Evolutionary conservation across 2,329 filamentous ascomycete species (phyloP), one percentile per base, ranked within the genome.

Genomic region (Pseudogymnoascus sp.): DNA sequence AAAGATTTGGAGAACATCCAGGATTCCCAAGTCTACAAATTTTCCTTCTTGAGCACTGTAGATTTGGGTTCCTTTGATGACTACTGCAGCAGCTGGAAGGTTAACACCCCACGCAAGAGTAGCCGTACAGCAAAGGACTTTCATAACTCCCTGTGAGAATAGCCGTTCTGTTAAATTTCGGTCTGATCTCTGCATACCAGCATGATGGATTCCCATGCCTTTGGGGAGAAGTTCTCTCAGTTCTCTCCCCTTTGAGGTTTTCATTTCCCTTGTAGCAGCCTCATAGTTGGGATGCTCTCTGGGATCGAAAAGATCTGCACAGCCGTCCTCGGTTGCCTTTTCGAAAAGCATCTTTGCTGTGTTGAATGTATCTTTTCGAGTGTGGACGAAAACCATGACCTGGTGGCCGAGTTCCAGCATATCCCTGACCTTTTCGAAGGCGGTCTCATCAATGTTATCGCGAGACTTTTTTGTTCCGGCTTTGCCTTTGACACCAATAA

Each of bases 81-180:
- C 83, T 58, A 99, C 94, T 0, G 94, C 95, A 0, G 94, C 94
- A 35, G 94, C 94, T 0, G 94, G 94, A 74, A 99, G 83, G 74
- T 99, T 99, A 71, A 99, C 93, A 85, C 94, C 94, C 94, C 94
- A 99, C 0, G 94, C 94, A 25, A 99, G 81, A 1, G 94, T 99
- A 9, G 94, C 94, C 2, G 94, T 99, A 84, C 95, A 99, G 79
- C 93, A 97, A 20, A 99, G 86, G 0, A 99, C 92, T 73, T 94
- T 96, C 68, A 97, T 83, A n/a, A 97, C 87, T 25, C 94, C 95
- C 66, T 95, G 88, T 3, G 81, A 84, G 68, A 99, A 99, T 14
- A 97, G 81, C 15, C 90, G 85, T 73, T 99, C 95, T 79, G 97
- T 91, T n/a, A 97, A 77, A 67, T 99, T 99, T 64, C 94, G 83